Conservation (phyloP, 495 filamentous ascomycete genomes). For the Penicillium herquei region DNA sequence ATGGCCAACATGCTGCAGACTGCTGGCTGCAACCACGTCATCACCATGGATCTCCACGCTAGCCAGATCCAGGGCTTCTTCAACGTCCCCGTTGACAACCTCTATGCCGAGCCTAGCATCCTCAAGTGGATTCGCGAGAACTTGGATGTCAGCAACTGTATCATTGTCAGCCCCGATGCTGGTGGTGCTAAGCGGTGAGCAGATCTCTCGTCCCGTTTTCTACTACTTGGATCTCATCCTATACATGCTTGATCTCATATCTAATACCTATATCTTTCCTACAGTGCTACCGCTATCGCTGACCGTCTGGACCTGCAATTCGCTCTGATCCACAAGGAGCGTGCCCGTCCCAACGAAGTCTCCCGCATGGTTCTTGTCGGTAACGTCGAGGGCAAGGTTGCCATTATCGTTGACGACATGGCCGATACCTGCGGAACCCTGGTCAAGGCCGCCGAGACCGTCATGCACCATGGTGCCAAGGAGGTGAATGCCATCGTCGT, state of each 20-base stretch:
- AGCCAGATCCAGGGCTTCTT: constrained; percentile 83
- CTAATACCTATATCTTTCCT: neutral
- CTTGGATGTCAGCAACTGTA: constrained; percentile 74
- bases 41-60: constrained; percentile 78
- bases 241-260: neutral
- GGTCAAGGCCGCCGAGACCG: constrained; percentile 86
- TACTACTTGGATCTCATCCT: too few species aligned
- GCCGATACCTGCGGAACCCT: constrained; percentile 96
- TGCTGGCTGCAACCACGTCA: constrained; percentile 82
- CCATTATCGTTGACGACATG: constrained; percentile 79
- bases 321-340: constrained; percentile 99
- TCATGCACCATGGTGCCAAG: constrained; percentile 83
- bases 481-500: constrained; percentile 94
- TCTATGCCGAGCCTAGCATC: constrained; percentile 94
- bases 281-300: constrained; percentile 87
- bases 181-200: constrained; percentile 90
- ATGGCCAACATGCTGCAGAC: constrained; percentile 99
- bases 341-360: constrained; percentile 91
- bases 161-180: constrained; percentile 95
- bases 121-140: constrained; percentile 89
- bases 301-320: constrained; percentile 93
- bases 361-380: constrained; percentile 87
- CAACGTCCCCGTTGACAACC: constrained; percentile 95
- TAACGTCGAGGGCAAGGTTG: constrained; percentile 58
- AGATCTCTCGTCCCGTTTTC: too few species aligned